Evolutionary conservation across 2,329 filamentous ascomycete genomes (phyloP).

Genomic region (Alternaria rosae): DNA sequence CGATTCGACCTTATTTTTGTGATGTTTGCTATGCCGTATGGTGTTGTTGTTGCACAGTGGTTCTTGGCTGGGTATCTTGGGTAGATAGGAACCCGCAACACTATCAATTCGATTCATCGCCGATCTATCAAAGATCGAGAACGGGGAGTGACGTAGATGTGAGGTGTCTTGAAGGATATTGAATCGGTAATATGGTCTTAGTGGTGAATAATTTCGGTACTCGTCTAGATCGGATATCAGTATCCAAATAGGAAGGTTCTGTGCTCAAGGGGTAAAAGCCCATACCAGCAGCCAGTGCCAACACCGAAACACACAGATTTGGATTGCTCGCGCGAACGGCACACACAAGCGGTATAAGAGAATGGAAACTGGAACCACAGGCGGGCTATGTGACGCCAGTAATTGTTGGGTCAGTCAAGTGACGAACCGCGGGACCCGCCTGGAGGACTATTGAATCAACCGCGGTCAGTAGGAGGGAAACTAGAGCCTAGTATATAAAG

Average conservation of each 20-base stretch:
- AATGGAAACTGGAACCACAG: slow-evolving; percentile 12
- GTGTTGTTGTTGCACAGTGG: slow-evolving; percentile 30
- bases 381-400: slow-evolving; percentile 26
- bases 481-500: slow-evolving; percentile 20
- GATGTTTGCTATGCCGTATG: slow-evolving; percentile 26
- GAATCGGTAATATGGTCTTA: slow-evolving; percentile 23
- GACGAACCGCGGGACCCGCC: slow-evolving; percentile 32
- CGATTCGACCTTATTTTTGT: slow-evolving; percentile 13
- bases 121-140: slow-evolving; percentile 30
- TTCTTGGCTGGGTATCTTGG: slow-evolving; percentile 26
- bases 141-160: slow-evolving; percentile 25
- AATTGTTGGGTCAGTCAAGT: slow-evolving; percentile 22
- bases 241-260: slow-evolving; percentile 29
- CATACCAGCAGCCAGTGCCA: slow-evolving; percentile 38
- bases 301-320: slow-evolving; percentile 23
- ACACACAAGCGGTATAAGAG: slow-evolving; percentile 10
- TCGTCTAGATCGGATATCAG: slow-evolving; percentile 32
- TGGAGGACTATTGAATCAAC: slow-evolving; percentile 29
- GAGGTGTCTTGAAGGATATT: slow-evolving; percentile 18
- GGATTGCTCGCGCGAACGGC: neutral
- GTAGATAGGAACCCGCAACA: slow-evolving; percentile 35
- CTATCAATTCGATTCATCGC: slow-evolving; percentile 47
- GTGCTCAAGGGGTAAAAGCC: slow-evolving; percentile 26
- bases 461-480: slow-evolving; percentile 25
- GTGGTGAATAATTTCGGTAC: slow-evolving; percentile 31